Base-by-base conservation (phyloP, 768 basidiomycete species). In the Russula griseocarnosa region DNA sequence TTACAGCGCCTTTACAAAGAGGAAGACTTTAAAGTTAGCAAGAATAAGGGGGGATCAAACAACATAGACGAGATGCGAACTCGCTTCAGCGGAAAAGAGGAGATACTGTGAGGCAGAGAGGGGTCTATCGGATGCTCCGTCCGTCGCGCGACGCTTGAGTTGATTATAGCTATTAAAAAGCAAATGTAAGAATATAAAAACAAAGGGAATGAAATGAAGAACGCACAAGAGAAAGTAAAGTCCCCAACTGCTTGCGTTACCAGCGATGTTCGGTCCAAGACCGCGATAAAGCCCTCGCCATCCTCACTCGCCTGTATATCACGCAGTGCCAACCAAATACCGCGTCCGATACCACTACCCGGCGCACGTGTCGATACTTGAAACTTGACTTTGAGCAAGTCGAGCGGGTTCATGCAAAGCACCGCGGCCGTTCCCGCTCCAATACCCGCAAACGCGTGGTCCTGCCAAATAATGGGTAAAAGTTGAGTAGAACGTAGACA, bases 221-320 rank as follows among this genome's bases (percentile, higher is more conserved):
- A 83, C 93, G 76, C 73, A 98, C 97, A 97, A 96, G 66, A 96
- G 83, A 76, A 99, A 99, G 76, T 99, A 99, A 28, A 98, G 76
- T 0, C 97, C 97, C 97, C 97, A 99, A 70, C 93, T 95, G 9
- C 88, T 86, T 22, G 95, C 94, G 68, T 98, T 98, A 14, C 96
- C 97, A 0, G 92, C 91, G 64, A 98, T 82, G 74, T 98, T 99
- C 2, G 94, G 85, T 0, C 85, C 82, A 36, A 98, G 79, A 18
- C 97, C 97, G 59, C 96, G 82, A 74, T 98, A 98, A 55, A 98
- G 77, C 0, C 95, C 96, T 65, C 75, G 81, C 84, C 86, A 89
- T 6, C 97, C 62, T 90, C 83, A 42, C 80, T 77, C 52, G 77
- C 80, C 26, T 90, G 83, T 44, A 98, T 94, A 60, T 86, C 84